phyloP scores from a whole-genome alignment of 345 rosid species.

The Moricandia moricandioides region DNA sequence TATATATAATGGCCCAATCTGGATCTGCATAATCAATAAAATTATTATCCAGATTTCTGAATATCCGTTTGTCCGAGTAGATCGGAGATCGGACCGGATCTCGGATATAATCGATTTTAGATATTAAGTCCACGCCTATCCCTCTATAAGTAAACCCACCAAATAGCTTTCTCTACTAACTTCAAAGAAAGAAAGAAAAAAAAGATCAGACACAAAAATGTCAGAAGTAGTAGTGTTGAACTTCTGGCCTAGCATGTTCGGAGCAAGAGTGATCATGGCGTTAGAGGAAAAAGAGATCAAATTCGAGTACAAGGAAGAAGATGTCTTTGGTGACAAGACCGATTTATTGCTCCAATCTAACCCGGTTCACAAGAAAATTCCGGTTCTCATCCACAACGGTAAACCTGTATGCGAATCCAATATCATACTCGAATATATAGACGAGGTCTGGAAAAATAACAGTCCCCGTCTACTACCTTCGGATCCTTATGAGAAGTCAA shows the following conservation, averaged over 20 bases:
- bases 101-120: too few relatives aligned
- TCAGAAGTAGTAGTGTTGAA: slow-evolving; percentile 36
- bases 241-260: slow-evolving; percentile 43
- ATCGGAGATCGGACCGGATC: too few relatives aligned
- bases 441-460: slow-evolving; percentile 34
- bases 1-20: too few relatives aligned
- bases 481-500: slow-evolving; percentile 31
- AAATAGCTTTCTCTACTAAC: background rate
- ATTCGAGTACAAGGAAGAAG: slow-evolving; percentile 38
- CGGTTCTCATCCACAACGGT: slow-evolving; percentile 37
- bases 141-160: slow-evolving; percentile 1
- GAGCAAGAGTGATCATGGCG: slow-evolving; percentile 40
- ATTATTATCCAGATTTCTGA: too few relatives aligned
- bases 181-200: background rate
- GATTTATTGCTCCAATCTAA: slow-evolving; percentile 33
- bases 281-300: slow-evolving; percentile 33
- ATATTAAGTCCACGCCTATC: too few relatives aligned
- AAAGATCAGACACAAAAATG: slow-evolving; percentile 9
- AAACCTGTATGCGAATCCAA: slow-evolving; percentile 38
- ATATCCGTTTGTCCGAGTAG: too few relatives aligned
- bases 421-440: slow-evolving; percentile 36
- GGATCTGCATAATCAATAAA: too few relatives aligned
- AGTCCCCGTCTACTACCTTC: slow-evolving; percentile 30
- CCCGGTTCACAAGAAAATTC: slow-evolving; percentile 36
- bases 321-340: slow-evolving; percentile 32